Evolutionary conservation across 306 rosid genomes (phyloP), one percentile per base, ranked within the genome.

Genomic region (Gastrolobium villosum): DNA sequence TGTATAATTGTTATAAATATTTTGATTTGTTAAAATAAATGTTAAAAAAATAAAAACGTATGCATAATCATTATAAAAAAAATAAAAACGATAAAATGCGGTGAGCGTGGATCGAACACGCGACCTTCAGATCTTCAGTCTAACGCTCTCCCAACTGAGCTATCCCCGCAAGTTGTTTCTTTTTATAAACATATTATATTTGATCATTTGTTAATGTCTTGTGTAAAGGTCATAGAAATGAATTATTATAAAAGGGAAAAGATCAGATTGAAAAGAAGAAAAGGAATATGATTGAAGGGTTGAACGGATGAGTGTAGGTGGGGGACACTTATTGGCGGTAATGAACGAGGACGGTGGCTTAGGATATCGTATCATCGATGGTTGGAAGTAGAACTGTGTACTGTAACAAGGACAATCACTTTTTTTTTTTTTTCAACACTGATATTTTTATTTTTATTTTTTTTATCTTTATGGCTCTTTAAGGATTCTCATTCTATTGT

Each of bases 121-220:
- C 62, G 84, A 80, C 84, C 84, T 80, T 80, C 79, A 80, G 79
- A 80, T 80, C 84, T 80, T 80, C 84, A 80, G 84, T 80, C 84
- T 80, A 74, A 80, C 84, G 79, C 84, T 80, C 84, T 80, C 84
- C 84, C 84, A 80, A 80, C 84, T 80, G 84, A 80, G 84, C 84
- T 80, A 80, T 80, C 84, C 83, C 84, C 84, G 79, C 82, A 20
- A 20, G 0, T 2, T 7, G 45, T 6, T 0, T 4, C 0, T 8
- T 41, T 6, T 41, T 0, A 4, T 1, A 8, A 2, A 32, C 5
- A 1, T 13, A 48, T 9, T 3, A 48, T 11, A 2, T 11, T 2
- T 2, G 3, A 10, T 10, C 11, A 10, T 26, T 2, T 49, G 26
- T 14, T 28, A 49, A 3, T 13, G 55, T 49, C 13, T 14, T 20